Percentiles rank a stretch among this genome's conserved stretches.
Conservation (phyloP, 2,329 filamentous ascomycete genomes). For the Fusarium multiceps region DNA sequence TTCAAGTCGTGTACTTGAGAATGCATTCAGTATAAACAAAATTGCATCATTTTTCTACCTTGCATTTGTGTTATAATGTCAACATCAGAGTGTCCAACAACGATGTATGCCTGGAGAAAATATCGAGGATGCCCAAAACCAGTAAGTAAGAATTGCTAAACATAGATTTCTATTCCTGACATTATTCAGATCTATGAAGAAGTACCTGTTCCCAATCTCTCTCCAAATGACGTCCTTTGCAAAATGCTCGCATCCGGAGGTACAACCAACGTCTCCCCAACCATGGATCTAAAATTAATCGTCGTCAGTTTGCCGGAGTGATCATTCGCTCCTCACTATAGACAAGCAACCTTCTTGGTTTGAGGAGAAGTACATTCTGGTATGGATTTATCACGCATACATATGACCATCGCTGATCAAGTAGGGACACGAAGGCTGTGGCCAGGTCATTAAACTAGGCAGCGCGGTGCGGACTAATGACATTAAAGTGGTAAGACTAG, state of each 20-base stretch:
- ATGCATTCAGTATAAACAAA: no score
- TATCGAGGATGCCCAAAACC: slow-evolving; percentile 46
- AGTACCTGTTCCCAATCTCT: neutral
- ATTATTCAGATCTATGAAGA: slow-evolving; percentile 11
- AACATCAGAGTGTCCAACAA: neutral
- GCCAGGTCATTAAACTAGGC: slow-evolving; percentile 27
- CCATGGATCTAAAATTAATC: neutral
- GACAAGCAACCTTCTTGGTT: slow-evolving; percentile 40
- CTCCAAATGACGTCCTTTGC: slow-evolving; percentile 21
- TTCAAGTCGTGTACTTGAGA: neutral
- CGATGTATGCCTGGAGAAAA: slow-evolving; percentile 53
- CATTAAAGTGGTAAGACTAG: slow-evolving; percentile 21
- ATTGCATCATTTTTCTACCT: no score
- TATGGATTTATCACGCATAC: neutral
- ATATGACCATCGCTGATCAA: neutral
- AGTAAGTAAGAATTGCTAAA: neutral
- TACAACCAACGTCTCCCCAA: neutral
- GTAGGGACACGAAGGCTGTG: slow-evolving; percentile 39
- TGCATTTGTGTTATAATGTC: neutral
- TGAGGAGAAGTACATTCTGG: slow-evolving; percentile 32
- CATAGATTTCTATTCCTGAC: accelerated
- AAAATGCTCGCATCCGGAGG: slow-evolving; percentile 28
- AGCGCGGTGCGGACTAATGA: neutral
- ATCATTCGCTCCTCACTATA: slow-evolving; percentile 30
- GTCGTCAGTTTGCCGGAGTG: slow-evolving; percentile 21